Evolutionary conservation across 805 yeast genomes (phyloP).

Genomic region (Candida verbasci): DNA sequence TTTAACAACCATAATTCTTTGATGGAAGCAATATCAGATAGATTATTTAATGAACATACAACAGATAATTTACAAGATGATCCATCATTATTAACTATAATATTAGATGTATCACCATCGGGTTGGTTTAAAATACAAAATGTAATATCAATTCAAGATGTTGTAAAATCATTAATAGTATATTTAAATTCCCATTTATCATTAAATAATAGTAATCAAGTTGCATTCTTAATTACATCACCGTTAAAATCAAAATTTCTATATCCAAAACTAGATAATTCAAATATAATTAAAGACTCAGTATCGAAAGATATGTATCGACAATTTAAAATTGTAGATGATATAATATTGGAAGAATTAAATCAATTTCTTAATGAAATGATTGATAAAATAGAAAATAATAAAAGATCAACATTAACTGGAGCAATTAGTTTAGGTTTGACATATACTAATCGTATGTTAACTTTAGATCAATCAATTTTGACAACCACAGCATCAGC

Average conservation of each 20-base stretch:
- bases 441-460: constrained; percentile 68
- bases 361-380: constrained; percentile 25
- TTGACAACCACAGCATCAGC: constrained; percentile 43
- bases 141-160: constrained; percentile 50
- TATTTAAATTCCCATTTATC: constrained; percentile 86
- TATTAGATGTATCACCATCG: constrained; percentile 72
- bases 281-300: constrained; percentile 18
- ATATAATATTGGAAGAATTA: constrained; percentile 58
- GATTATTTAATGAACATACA: constrained; percentile 41
- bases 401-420: constrained; percentile 41
- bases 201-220: constrained; percentile 75
- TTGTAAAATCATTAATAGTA: constrained; percentile 64
- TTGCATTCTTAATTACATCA: constrained; percentile 75
- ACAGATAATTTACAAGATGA: constrained; percentile 30
- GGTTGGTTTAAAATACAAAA: constrained; percentile 55
- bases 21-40: constrained; percentile 69
- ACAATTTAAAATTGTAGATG: constrained; percentile 78
- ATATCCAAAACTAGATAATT: constrained; percentile 50
- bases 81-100: constrained; percentile 75
- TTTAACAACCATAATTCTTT: not conserved
- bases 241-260: constrained; percentile 64
- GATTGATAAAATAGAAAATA: constrained; percentile 17
- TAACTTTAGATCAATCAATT: constrained; percentile 45
- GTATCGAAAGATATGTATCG: constrained; percentile 70
- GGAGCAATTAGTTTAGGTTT: constrained; percentile 83